Conservation (phyloP, 73 alveolate genomes). For the Tetrahymena borealis region DNA sequence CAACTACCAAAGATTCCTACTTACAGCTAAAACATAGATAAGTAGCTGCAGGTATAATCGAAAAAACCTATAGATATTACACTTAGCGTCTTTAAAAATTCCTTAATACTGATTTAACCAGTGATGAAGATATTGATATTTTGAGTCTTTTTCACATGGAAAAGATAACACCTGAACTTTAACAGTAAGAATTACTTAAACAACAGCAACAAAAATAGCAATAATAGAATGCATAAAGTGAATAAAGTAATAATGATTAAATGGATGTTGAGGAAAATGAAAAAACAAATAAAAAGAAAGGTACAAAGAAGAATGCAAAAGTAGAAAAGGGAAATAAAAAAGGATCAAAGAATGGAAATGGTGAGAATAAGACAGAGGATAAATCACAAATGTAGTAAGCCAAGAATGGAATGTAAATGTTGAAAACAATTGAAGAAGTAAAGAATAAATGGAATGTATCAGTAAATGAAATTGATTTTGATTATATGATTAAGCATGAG, state of each 20-base stretch:
- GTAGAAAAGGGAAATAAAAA: background rate
- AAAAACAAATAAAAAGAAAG: background rate
- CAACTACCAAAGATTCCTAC: background rate
- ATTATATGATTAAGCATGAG: background rate
- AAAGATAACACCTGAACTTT: background rate
- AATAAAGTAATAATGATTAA: background rate
- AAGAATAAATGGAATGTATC: background rate
- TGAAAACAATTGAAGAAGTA: background rate
- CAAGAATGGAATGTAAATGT: background rate
- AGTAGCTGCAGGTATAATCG: background rate
- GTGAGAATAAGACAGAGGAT: no score
- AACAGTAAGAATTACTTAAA: background rate
- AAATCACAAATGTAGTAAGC: background rate
- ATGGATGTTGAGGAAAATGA: background rate
- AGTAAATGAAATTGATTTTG: background rate
- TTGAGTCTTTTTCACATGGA: background rate
- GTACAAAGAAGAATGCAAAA: background rate
- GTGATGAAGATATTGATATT: background rate
- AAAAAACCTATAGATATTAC: background rate
- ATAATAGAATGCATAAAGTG: background rate
- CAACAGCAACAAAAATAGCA: background rate
- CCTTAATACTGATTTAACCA: background rate
- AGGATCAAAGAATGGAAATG: background rate
- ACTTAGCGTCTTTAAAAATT: background rate
- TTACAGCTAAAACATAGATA: background rate